A percentile compares a stretch with the other conserved stretches of the same genome.
These are phyloP conservation scores for Vitis hybrid DNA, from an alignment of 177 flowering plant genomes.

Conservation along the genomic window DNA sequence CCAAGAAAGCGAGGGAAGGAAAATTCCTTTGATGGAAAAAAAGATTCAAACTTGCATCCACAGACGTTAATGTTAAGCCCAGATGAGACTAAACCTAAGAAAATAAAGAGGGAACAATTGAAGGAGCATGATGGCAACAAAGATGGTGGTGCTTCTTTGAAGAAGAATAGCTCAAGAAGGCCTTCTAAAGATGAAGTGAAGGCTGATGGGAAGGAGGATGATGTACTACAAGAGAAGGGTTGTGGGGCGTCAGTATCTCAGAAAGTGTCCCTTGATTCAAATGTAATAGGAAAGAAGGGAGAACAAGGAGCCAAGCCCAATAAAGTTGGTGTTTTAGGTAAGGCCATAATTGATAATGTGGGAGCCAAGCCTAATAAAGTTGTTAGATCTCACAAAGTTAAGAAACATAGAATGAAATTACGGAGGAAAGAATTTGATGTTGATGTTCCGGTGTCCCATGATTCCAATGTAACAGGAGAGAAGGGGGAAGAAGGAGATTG, in stretches of 20 bases:
- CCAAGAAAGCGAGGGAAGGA: constrained; percentile 55
- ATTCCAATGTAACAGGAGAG: constrained; percentile 7
- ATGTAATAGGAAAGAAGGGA: constrained; percentile 1
- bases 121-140: constrained; percentile 11
- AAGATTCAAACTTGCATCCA: constrained; percentile 20
- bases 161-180: constrained; percentile 8
- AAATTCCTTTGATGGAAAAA: constrained; percentile 39
- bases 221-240: not conserved
- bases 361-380: too few relatives aligned
- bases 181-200: constrained; percentile 1
- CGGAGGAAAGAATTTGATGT: too few relatives aligned
- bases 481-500: not conserved
- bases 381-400: too few relatives aligned
- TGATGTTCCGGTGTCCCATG: not conserved
- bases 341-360: too few relatives aligned
- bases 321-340: too few relatives aligned
- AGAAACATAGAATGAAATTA: too few relatives aligned
- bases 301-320: too few relatives aligned
- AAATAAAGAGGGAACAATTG: constrained; percentile 21
- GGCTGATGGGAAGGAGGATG: constrained; percentile 3
- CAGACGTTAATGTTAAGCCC: constrained; percentile 4
- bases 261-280: not conserved
- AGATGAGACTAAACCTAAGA: constrained; percentile 19
- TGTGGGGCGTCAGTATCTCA: not conserved
- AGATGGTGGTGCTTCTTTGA: constrained; percentile 5